A percentile compares a stretch with the other conserved stretches of the same genome.
Conservation (phyloP, 176 grass and related monocot genomes). For the Phyllostachys edulis region DNA sequence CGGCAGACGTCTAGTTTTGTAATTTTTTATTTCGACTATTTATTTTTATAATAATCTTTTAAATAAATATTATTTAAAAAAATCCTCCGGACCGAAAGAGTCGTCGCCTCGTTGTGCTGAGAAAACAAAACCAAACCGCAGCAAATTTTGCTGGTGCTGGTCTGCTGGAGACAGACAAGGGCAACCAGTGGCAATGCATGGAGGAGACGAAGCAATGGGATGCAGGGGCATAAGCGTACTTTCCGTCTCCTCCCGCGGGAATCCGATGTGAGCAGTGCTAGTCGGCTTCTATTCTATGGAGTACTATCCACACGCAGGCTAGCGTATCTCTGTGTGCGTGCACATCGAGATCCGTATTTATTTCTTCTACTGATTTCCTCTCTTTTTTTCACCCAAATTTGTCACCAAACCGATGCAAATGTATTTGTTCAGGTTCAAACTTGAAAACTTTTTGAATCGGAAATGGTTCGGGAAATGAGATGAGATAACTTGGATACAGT, state of each 20-base stretch:
- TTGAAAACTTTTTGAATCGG: neutral
- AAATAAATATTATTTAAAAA: no score
- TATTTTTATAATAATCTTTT: no score
- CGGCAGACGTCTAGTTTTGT: no score
- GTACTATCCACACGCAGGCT: neutral
- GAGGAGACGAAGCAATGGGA: neutral
- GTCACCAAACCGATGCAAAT: neutral
- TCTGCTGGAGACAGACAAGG: neutral
- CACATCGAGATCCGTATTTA: neutral
- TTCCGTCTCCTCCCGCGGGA: neutral
- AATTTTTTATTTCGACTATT: no score
- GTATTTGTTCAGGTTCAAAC: neutral
- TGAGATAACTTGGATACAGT: no score
- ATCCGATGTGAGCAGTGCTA: slow-evolving; percentile 41
- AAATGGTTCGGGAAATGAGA: neutral
- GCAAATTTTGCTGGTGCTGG: neutral
- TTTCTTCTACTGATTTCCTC: no score
- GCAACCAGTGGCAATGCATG: neutral
- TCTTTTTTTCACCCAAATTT: neutral
- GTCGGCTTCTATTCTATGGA: slow-evolving; percentile 37
- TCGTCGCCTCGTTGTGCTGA: neutral
- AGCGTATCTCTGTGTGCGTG: neutral
- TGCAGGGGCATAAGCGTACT: slow-evolving; percentile 1
- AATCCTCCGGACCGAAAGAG: no score
- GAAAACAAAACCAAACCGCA: neutral